Evolutionary conservation across 2,329 filamentous ascomycete genomes (phyloP), one percentile per base, ranked within the genome.

Genomic region (Exophiala alcalophila): DNA sequence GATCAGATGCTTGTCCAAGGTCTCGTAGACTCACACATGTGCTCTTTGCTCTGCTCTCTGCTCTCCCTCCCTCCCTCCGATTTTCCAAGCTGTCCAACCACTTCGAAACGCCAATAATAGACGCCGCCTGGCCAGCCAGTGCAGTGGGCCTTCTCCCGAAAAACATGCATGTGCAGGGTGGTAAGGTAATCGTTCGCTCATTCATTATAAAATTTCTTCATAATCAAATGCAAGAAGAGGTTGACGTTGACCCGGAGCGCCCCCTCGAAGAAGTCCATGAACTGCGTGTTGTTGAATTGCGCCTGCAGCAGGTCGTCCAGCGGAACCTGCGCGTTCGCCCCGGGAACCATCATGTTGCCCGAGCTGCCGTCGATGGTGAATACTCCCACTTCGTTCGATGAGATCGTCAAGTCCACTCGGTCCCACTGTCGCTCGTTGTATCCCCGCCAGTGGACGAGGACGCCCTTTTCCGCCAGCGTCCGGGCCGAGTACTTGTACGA

Each of bases 401-500:
- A 88, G 59, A 98, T 91, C 34, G 92, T 97, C 56, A 98, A 74
- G 67, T 97, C 92, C 63, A 95, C 84, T 60, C 88, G 86, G 59
- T 91, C 86, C 83, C 85, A 95, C 62, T 95, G 86, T 39, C 84
- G 78, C 57, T 88, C 84, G 10, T 75, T 72, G 56, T 91, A 88
- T 23, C 89, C 89, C 43, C 80, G 78, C 89, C 92, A 97, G n/a
- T 81, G 77, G 21, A 98, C 86, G 11, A 98, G 74, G 5, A 97
- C 92, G 40, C 92, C 92, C 69, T 95, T 96, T 61, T 97, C 91
- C 2, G 83, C 83, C 5, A 98, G 79, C 35, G 85, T 83, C 37
- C 89, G 84, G 3, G 88, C 90, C 40, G 86, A 91, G 71, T 98
- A 98, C 71, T 97, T 97, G 80, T 85, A 98, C 25, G 86, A 94